Evolutionary conservation across 305 asterid genomes (phyloP), one percentile per base, ranked within the genome.

Genomic region (Fraxinus nigra): DNA sequence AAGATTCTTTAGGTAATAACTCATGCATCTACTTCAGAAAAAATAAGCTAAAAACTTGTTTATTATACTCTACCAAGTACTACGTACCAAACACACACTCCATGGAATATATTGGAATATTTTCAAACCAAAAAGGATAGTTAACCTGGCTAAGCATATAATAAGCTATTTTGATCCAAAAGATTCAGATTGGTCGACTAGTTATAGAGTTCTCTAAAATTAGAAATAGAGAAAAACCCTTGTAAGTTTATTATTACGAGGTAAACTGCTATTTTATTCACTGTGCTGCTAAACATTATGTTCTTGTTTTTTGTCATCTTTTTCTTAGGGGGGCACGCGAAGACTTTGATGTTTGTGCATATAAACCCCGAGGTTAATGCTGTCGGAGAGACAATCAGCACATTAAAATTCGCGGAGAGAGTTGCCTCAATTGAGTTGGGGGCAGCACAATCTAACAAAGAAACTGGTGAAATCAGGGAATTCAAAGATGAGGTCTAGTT

Each of bases 331-430:
- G 98, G 98, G 30, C 95, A 95, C 86, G 98, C 98, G 35, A 95
- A 93, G 92, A 93, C 97, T 0, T 65, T 95, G 91, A 95, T 95
- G 98, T 91, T 95, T 46, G 97, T 95, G 85, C 98, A 95, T 84
- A 91, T 95, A 85, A 95, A 92, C 89, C 97, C 98, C 2, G 93
- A 92, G 84, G 89, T 83, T 77, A 86, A 89, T 85, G 92, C 98
- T 80, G 72, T 95, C 20, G 97, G 95, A 70, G 98, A 95, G 86
- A 95, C 98, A 37, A 88, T 95, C 51, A 93, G 98, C 87, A 93
- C 98, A 69, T 81, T 93, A 81, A 95, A 95, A 80, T 95, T 95
- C 79, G 98, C 98, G 9, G 95, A 92, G 85, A 90, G 98, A 85
- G 98, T 95, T 80, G 93, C 97, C 28, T 89, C 97, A 34, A 90